Percentiles rank a stretch among this genome's conserved stretches.
Evolutionary conservation across 352 stramenopile genomes (phyloP).

Genomic region (Blastocystis sp.): DNA sequence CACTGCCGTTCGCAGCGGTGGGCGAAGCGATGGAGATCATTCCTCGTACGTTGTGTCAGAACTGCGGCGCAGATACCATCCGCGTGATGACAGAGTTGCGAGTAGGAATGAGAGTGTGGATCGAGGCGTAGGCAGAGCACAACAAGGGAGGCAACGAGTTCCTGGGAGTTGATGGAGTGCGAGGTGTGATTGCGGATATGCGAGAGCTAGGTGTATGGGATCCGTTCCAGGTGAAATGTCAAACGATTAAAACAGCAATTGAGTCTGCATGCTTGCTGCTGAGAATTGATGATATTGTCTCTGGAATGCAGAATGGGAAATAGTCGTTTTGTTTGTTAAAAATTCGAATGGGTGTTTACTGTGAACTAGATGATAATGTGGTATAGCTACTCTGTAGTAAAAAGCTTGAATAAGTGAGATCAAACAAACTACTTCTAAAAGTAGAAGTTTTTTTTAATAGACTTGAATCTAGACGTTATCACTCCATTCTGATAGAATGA

Average conservation of each 20-base stretch:
- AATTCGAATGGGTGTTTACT: too few species aligned
- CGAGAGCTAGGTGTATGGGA: constrained; percentile 94
- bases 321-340: neutral
- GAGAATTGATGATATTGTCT: constrained; percentile 99
- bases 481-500: too few species aligned
- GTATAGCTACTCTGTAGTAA: too few species aligned
- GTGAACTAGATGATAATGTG: too few species aligned
- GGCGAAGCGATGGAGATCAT: constrained; percentile 96
- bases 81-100: constrained; percentile 91
- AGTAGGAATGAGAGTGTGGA: constrained; percentile 59
- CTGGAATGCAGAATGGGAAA: constrained; percentile 90
- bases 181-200: constrained; percentile 85
- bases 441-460: too few species aligned
- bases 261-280: constrained; percentile 76
- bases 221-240: constrained; percentile 97
- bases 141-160: constrained; percentile 72
- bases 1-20: constrained; percentile 92
- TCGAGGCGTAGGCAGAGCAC: constrained; percentile 31
- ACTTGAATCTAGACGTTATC: too few species aligned
- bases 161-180: constrained; percentile 76
- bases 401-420: neutral
- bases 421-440: too few species aligned
- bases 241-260: constrained; percentile 99
- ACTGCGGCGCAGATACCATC: constrained; percentile 97
- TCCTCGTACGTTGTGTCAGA: constrained; percentile 94